These are phyloP conservation scores for Nepenthes gracilis DNA, from an alignment of 148 eudicot genomes.

Conservation along the genomic window DNA sequence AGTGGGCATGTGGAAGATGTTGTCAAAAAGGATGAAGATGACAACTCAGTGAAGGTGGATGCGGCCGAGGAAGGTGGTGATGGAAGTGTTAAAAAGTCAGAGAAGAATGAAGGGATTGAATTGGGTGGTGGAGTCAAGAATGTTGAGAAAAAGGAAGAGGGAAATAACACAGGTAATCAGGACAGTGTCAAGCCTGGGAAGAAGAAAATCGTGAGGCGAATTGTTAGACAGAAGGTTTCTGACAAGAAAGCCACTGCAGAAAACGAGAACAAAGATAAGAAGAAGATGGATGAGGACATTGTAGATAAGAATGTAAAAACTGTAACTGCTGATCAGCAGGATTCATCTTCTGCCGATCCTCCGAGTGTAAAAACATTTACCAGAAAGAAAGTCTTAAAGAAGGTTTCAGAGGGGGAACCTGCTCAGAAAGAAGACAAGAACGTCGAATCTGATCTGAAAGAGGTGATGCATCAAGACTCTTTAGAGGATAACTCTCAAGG, in stretches of 20 bases:
- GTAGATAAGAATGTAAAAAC: slow-evolving; percentile 15
- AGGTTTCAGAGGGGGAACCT: slow-evolving; percentile 16
- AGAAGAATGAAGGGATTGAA: slow-evolving; percentile 24
- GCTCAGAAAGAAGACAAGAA: slow-evolving; percentile 24
- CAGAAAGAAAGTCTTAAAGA: slow-evolving; percentile 49
- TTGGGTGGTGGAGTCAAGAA: slow-evolving; percentile 19
- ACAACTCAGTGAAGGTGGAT: slow-evolving; percentile 13
- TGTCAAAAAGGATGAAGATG: slow-evolving; percentile 28
- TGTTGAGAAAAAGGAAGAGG: slow-evolving; percentile 24
- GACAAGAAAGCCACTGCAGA: slow-evolving; percentile 30
- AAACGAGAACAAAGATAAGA: slow-evolving; percentile 18
- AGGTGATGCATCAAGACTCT: slow-evolving; percentile 18
- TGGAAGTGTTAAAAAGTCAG: slow-evolving; percentile 17
- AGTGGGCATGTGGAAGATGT: slow-evolving; percentile 17
- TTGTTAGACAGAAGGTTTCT: slow-evolving; percentile 58
- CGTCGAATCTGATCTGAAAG: slow-evolving; percentile 17
- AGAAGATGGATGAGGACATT: slow-evolving; percentile 24
- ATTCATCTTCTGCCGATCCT: slow-evolving; percentile 26
- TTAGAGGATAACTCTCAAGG: slow-evolving; percentile 28
- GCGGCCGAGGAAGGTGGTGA: slow-evolving; percentile 17
- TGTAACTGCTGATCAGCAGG: slow-evolving; percentile 34
- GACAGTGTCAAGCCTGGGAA: slow-evolving; percentile 34
- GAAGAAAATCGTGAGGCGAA: slow-evolving; percentile 64
- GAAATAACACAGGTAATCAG: slow-evolving; percentile 10
- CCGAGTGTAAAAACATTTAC: slow-evolving; percentile 35